Evolutionary conservation across 805 yeast genomes (phyloP).

Genomic region (Blastobotrys muscicola): DNA sequence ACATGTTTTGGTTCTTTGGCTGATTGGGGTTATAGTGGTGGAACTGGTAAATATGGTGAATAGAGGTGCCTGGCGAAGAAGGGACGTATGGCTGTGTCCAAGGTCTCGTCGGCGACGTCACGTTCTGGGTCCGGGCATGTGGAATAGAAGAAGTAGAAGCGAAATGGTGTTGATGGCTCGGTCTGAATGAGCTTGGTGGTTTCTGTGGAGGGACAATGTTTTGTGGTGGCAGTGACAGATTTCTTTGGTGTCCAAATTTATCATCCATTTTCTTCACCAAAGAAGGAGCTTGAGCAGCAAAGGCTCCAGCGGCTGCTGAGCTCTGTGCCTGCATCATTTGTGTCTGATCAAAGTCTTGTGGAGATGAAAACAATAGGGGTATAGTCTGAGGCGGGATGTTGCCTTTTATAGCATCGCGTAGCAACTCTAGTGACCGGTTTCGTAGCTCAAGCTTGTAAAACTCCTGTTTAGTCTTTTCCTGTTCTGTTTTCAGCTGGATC

Average conservation of each 20-base stretch:
- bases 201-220: conserved; percentile 8
- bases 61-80: conserved; percentile 21
- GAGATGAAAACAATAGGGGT: conserved; percentile 41
- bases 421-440: conserved; percentile 48
- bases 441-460: conserved; percentile 57
- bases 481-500: conserved; percentile 53
- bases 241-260: conserved; percentile 14
- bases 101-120: conserved; percentile 4
- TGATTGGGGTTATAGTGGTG: conserved; percentile 46
- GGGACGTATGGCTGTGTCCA: conserved; percentile 6
- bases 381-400: conserved; percentile 58
- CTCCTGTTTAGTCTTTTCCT: conserved; percentile 77
- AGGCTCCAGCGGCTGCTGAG: conserved; percentile 1
- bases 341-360: conserved; percentile 5
- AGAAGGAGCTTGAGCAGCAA: conserved; percentile 4
- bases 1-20: conserved; percentile 4
- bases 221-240: conserved; percentile 19
- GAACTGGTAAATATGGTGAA: conserved; percentile 45
- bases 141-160: conserved; percentile 19
- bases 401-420: conserved; percentile 49
- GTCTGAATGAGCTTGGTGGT: conserved; percentile 10
- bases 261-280: conserved; percentile 1
- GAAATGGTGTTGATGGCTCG: conserved; percentile 15
- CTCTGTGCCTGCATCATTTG: neutral
- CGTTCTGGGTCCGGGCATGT: neutral